These are phyloP conservation scores for Erysimum pusillum DNA, from an alignment of 441 rosid genomes.

Conservation along the genomic window DNA sequence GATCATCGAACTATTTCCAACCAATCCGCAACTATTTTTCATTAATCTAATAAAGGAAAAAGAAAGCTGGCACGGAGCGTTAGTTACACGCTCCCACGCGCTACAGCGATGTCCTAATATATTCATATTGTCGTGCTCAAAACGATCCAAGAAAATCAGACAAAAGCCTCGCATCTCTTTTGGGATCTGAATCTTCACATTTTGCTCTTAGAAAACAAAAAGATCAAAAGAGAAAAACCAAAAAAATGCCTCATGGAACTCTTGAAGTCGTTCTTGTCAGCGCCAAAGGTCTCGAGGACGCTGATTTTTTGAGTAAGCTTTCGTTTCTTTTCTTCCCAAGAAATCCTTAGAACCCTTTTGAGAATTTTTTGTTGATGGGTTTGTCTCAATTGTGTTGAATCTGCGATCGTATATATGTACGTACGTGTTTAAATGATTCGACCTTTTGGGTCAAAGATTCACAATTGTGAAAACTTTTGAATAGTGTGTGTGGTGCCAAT, in stretches of 20 bases:
- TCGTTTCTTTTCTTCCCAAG: neutral
- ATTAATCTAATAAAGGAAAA: constrained; percentile 9
- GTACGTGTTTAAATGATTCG: constrained; percentile 17
- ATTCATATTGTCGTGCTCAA: constrained; percentile 35
- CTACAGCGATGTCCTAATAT: constrained; percentile 16
- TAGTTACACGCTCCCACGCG: constrained; percentile 4
- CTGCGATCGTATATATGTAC: constrained; percentile 7
- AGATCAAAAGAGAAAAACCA: neutral
- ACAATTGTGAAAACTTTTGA: neutral
- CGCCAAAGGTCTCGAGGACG: constrained; percentile 60
- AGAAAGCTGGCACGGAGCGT: neutral
- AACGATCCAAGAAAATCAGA: constrained; percentile 45
- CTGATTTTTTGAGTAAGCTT: constrained; percentile 55
- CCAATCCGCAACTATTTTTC: neutral
- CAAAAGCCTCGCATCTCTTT: constrained; percentile 36
- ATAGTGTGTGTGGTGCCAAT: neutral
- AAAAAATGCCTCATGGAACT: constrained; percentile 57
- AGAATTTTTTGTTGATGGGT: constrained; percentile 25
- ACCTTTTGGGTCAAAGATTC: constrained; percentile 31
- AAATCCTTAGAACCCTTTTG: constrained; percentile 5
- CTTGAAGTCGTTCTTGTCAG: constrained; percentile 65
- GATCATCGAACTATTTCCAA: neutral
- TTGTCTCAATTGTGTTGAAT: constrained; percentile 15
- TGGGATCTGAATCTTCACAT: constrained; percentile 46
- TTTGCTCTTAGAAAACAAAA: constrained; percentile 4